phyloP scores from a whole-genome alignment of 2,329 filamentous ascomycete genomes.

The Aspergillus alliaceus region DNA sequence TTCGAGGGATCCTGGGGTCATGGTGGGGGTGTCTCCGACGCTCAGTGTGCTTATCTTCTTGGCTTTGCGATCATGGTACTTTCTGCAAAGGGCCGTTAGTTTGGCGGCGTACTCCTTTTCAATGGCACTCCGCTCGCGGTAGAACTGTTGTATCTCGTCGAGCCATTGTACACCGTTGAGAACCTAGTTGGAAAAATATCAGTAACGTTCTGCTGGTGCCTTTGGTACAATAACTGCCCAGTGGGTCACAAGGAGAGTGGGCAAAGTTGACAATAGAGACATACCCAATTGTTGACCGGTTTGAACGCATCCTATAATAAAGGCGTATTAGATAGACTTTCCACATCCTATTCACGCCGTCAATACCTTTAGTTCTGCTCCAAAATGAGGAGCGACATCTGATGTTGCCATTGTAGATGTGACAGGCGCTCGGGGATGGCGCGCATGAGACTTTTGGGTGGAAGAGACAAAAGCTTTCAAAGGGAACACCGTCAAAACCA shows the following conservation, averaged over 20 bases:
- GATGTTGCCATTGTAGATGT: slow-evolving; percentile 69
- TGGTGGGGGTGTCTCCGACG: slow-evolving; percentile 86
- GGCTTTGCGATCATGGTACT: slow-evolving; percentile 96
- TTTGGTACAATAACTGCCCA: not conserved
- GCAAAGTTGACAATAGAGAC: slow-evolving; percentile 22
- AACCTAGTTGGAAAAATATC: slow-evolving; percentile 52
- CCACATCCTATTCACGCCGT: not conserved
- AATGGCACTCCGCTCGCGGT: slow-evolving; percentile 88
- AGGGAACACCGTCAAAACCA: not conserved
- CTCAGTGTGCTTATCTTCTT: slow-evolving; percentile 84
- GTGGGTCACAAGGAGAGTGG: not conserved
- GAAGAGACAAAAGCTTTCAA: slow-evolving; percentile 1
- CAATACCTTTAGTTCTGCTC: slow-evolving; percentile 84
- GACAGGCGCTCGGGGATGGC: slow-evolving; percentile 14
- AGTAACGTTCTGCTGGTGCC: slow-evolving; percentile 4
- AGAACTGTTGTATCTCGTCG: slow-evolving; percentile 95
- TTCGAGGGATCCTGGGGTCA: slow-evolving; percentile 94
- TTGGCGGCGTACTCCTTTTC: slow-evolving; percentile 96
- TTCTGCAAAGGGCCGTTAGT: slow-evolving; percentile 83
- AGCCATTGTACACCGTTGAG: slow-evolving; percentile 88
- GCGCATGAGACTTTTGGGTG: slow-evolving; percentile 24
- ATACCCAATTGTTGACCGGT: slow-evolving; percentile 83
- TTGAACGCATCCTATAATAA: slow-evolving; percentile 84
- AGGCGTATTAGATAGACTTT: not conserved
- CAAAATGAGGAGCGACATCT: slow-evolving; percentile 82